phyloP scores from a whole-genome alignment of 257 asterid genomes.

The Rhazya stricta region DNA sequence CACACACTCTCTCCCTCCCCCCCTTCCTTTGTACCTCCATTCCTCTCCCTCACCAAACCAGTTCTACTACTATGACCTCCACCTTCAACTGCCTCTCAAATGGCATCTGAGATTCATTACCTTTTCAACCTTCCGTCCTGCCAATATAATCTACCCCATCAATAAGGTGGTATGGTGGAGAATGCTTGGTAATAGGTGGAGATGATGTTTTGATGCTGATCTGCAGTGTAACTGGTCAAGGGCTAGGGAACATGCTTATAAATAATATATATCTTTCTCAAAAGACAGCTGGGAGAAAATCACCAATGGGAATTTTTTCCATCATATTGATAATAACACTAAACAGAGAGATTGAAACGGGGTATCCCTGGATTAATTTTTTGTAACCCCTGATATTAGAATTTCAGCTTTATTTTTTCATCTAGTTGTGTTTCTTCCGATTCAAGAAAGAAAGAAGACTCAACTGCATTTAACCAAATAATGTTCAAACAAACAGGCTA shows the following conservation, averaged over 20 bases:
- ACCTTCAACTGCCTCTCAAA: background rate
- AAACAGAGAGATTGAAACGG: background rate
- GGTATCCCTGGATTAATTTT: background rate
- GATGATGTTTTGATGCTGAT: background rate
- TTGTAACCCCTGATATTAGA: too few species aligned
- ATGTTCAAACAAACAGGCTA: background rate
- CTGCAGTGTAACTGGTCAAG: background rate
- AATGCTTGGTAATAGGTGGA: background rate
- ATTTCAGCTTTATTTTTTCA: background rate
- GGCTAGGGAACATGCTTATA: background rate
- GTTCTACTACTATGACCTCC: background rate
- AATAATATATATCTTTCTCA: too few species aligned
- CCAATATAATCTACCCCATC: too few species aligned
- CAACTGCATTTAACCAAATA: background rate
- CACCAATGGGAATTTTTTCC: background rate
- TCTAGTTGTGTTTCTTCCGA: background rate
- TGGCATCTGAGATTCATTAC: too few species aligned
- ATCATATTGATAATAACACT: background rate
- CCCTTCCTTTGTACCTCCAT: background rate
- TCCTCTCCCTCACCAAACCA: background rate
- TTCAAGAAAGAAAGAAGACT: background rate
- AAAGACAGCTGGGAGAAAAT: background rate
- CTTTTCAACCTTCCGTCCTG: too few species aligned
- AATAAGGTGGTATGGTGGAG: background rate
- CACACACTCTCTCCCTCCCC: background rate